Evolutionary conservation across 345 rosid genomes (phyloP).

Genomic region (Citrus sp.): DNA sequence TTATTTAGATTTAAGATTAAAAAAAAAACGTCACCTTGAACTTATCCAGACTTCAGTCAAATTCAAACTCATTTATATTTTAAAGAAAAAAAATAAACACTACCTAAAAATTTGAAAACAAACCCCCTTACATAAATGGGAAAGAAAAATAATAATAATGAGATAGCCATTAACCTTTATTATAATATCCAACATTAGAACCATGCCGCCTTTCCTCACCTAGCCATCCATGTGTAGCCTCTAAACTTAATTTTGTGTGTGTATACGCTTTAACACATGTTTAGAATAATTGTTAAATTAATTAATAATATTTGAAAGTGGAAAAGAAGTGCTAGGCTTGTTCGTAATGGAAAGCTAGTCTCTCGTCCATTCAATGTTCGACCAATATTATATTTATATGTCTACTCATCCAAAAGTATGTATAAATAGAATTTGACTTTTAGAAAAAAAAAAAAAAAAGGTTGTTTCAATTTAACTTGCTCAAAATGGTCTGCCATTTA

Average conservation of each 20-base stretch:
- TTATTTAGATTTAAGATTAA: too few species aligned
- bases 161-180: too few species aligned
- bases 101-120: too few species aligned
- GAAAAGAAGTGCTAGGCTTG: neutral
- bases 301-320: neutral
- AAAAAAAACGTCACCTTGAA: too few species aligned
- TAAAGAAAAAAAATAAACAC: too few species aligned
- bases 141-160: too few species aligned
- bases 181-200: neutral
- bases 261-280: neutral
- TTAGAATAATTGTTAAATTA: neutral
- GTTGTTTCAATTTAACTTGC: neutral
- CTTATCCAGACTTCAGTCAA: fast-evolving
- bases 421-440: neutral
- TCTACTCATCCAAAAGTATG: neutral
- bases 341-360: neutral
- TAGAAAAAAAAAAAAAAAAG: too few species aligned
- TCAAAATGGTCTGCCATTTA: neutral
- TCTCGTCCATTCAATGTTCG: neutral
- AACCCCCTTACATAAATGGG: too few species aligned
- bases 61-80: too few species aligned
- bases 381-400: neutral
- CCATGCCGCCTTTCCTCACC: neutral
- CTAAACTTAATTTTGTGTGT: neutral
- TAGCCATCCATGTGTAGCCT: neutral